phyloP scores from a whole-genome alignment of 495 filamentous ascomycete species.

The Hyphodiscus hymeniophilus region DNA sequence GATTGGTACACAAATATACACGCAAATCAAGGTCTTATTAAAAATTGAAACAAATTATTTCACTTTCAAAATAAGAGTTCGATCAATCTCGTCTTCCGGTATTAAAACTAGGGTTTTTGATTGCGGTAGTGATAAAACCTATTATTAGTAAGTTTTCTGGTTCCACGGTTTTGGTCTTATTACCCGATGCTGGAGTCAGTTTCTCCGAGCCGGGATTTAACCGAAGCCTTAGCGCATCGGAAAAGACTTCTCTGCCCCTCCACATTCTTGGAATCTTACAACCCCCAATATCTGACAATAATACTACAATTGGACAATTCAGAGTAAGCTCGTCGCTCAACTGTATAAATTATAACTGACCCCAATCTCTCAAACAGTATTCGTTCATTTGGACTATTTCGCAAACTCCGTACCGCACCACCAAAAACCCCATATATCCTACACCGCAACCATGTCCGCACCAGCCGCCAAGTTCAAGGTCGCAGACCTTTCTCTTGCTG shows the following conservation, averaged over 20 bases:
- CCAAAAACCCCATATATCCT: neutral
- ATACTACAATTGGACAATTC: neutral
- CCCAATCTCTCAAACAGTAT: neutral
- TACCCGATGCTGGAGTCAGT: too few relatives aligned
- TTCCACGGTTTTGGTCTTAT: too few relatives aligned
- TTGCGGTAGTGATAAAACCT: too few relatives aligned
- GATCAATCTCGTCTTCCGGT: too few relatives aligned
- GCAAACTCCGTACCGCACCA: constrained; percentile 14
- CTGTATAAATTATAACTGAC: neutral
- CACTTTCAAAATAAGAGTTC: too few relatives aligned
- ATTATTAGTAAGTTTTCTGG: too few relatives aligned
- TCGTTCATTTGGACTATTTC: neutral
- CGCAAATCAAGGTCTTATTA: too few relatives aligned
- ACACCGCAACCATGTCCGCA: constrained; percentile 18
- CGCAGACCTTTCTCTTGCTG: constrained; percentile 93
- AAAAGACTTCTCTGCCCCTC: too few relatives aligned
- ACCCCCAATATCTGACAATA: neutral
- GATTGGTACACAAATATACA: too few relatives aligned
- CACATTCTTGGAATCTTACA: neutral
- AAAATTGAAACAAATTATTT: too few relatives aligned
- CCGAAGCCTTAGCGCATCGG: neutral
- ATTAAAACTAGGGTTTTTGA: too few relatives aligned
- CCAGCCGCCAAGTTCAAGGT: constrained; percentile 22
- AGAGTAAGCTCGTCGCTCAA: neutral
- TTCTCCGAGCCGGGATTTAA: too few relatives aligned